Conservation (phyloP, 371 early-diverging fungal species). For the Mortierella sp. region DNA sequence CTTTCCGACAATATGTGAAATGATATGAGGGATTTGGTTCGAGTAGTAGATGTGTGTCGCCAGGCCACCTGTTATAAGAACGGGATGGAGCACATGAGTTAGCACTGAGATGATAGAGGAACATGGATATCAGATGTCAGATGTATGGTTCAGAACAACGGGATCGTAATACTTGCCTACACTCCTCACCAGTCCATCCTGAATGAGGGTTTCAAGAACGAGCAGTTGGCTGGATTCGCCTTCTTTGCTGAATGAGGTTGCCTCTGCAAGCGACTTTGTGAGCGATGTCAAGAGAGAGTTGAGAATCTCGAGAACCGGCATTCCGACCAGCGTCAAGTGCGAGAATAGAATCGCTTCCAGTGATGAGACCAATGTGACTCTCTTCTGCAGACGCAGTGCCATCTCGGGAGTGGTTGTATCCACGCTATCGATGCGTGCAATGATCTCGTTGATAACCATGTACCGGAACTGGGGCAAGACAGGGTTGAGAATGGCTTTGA, state of each 20-base stretch:
- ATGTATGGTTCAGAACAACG: no score
- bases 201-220: constrained; percentile 57
- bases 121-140: no score
- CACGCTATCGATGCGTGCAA: constrained; percentile 65
- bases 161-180: constrained; percentile 58
- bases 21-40: constrained; percentile 85
- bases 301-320: constrained; percentile 86
- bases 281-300: constrained; percentile 74
- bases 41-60: constrained; percentile 85
- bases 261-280: constrained; percentile 57
- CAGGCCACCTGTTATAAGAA: constrained; percentile 66
- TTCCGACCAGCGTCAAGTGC: constrained; percentile 70
- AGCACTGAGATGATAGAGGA: no score
- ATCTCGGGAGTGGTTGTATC: constrained; percentile 34
- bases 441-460: constrained; percentile 68
- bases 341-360: constrained; percentile 66
- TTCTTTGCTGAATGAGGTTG: constrained; percentile 35
- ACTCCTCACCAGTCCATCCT: constrained; percentile 63
- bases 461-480: constrained; percentile 77
- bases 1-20: constrained; percentile 76
- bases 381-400: constrained; percentile 55
- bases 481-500: constrained; percentile 65
- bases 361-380: constrained; percentile 66
- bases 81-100: no score
- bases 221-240: constrained; percentile 42